Conservation (phyloP, 805 yeast species). For the Pichia nanzhaoensis region DNA sequence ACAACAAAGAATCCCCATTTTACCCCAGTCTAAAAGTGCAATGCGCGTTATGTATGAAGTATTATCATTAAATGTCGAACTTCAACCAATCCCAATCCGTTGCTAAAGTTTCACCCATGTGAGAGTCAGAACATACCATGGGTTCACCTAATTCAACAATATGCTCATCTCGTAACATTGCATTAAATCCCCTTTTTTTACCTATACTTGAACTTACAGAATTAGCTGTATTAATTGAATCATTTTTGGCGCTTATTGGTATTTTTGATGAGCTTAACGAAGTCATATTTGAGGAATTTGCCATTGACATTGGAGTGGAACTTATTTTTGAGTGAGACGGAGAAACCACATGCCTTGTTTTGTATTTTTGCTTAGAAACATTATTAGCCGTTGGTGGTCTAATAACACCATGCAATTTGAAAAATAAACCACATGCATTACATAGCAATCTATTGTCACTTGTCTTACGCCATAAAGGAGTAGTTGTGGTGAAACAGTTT, state of each 20-base stretch:
- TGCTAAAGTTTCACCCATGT: slow-evolving; percentile 29
- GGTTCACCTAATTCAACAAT: slow-evolving; percentile 12
- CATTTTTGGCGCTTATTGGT: background rate
- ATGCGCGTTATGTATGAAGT: background rate
- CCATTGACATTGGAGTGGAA: too few species aligned
- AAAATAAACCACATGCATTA: slow-evolving; percentile 88
- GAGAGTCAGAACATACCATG: slow-evolving; percentile 20
- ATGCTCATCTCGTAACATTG: slow-evolving; percentile 4
- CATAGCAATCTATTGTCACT: slow-evolving; percentile 81
- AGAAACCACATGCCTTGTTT: background rate
- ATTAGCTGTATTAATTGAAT: background rate
- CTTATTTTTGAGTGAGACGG: too few species aligned
- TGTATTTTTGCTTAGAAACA: background rate
- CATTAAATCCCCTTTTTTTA: slow-evolving; percentile 8
- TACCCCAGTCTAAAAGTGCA: background rate
- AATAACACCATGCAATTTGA: slow-evolving; percentile 72
- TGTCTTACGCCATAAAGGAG: slow-evolving; percentile 86
- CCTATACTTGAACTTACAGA: slow-evolving; percentile 3
- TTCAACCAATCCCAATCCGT: slow-evolving; percentile 35
- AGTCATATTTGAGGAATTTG: background rate
- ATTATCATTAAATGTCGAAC: slow-evolving; percentile 18
- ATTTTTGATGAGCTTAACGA: background rate
- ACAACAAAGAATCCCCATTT: background rate
- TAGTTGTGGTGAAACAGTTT: slow-evolving; percentile 85
- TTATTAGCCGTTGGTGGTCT: slow-evolving; percentile 21